Evolutionary conservation across 257 asterid genomes (phyloP), one percentile per base, ranked within the genome.

Genomic region (Paulownia fortunei): DNA sequence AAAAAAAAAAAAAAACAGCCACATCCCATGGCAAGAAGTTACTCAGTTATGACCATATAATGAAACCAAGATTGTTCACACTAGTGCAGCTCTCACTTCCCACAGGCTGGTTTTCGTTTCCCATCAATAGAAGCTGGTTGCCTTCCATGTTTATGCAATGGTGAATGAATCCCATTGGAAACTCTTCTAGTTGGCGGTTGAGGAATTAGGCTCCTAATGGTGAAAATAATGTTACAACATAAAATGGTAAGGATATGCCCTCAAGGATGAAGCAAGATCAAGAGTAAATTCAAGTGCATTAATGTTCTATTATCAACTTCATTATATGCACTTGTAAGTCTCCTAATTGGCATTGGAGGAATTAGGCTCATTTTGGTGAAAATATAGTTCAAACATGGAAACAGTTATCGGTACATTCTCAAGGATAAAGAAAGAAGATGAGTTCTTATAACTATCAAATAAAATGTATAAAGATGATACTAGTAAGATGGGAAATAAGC

Each of bases 121-220:
- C 76, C 90, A 36, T 89, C 91, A 13, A 16, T 46, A 51, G 88
- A 76, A 67, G 69, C 71, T 1, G 88, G 76, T 78, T 82, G 86
- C 70, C 83, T 83, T 66, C 84, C 91, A 1, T 71, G 24, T 86
- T 86, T 92, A 18, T 83, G 72, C 78, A 79, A 39, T 6, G 87
- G 84, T 7, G 88, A 83, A 67, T 41, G 61, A 70, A 56, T 26
- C 82, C 90, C 90, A n/a, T 52, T 88, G 44, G 86, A 32, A 68
- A 62, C 88, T 79, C 83, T 87, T 87, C 86, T 87, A 6, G 85
- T 66, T 55, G 92, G 80, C 6, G 94, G 85, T 51, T 87, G 79
- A 26, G 93, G 97, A 69, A 89, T 88, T 58, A 74, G 79, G 80
- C 94, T 90, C 94, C 97, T 90, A 69, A 18, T 59, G 42, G 60